phyloP scores from a whole-genome alignment of 176 grass and related monocot genomes.

The Triticum turgidum region DNA sequence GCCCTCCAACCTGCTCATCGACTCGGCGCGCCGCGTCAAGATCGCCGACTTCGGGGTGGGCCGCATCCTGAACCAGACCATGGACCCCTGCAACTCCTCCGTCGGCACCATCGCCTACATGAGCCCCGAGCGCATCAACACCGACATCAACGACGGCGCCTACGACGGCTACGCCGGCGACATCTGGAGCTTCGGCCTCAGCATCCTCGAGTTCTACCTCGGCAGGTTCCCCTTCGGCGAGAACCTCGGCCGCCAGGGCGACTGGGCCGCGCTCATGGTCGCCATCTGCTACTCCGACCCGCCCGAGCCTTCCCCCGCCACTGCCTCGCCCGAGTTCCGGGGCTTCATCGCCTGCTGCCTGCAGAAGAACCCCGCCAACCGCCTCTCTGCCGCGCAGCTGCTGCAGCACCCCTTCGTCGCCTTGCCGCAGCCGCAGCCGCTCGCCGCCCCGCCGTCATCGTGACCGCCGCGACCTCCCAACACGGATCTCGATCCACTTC shows the following conservation, averaged over 20 bases:
- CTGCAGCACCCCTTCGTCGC: conserved; percentile 84
- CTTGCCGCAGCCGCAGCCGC: conserved; percentile 24
- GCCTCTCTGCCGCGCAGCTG: conserved; percentile 58
- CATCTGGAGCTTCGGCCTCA: conserved; percentile 97
- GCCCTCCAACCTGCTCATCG: conserved; percentile 92
- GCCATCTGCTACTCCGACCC: conserved; percentile 82
- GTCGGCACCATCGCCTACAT: conserved; percentile 94
- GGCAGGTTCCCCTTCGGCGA: conserved; percentile 89
- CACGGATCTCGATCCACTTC: not conserved
- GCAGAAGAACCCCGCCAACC: conserved; percentile 68
- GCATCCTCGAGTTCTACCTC: conserved; percentile 96
- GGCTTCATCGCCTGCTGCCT: conserved; percentile 81
- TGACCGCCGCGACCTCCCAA: not conserved
- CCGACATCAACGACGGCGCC: conserved; percentile 75
- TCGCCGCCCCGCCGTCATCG: conserved; percentile 8
- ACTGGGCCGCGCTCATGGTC: conserved; percentile 87
- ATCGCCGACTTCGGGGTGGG: conserved; percentile 90
- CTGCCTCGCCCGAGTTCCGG: conserved; percentile 59
- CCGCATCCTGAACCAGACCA: conserved; percentile 82
- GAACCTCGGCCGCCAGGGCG: conserved; percentile 68
- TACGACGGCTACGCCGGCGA: conserved; percentile 81
- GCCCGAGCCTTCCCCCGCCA: conserved; percentile 32
- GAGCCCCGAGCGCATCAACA: conserved; percentile 98
- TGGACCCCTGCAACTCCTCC: conserved; percentile 92
- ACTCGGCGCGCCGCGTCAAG: conserved; percentile 66